Percentiles rank a stretch among this genome's conserved stretches.
These are phyloP conservation scores for Fraxinus nigra DNA, from an alignment of 305 asterid species.

Conservation along the genomic window DNA sequence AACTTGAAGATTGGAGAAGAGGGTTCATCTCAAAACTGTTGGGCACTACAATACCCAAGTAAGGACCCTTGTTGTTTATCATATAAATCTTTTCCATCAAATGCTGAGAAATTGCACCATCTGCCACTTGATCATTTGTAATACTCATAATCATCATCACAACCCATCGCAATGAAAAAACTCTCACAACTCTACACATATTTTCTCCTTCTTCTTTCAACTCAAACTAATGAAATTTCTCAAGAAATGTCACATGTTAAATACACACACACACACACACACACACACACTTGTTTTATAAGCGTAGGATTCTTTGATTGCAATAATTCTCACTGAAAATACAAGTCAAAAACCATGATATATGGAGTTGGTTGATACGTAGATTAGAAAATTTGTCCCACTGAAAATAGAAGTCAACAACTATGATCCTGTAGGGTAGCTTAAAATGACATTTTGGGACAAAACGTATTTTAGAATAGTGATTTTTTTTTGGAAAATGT, in stretches of 20 bases:
- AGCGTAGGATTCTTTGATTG: no score
- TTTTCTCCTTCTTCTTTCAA: not conserved
- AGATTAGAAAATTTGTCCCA: no score
- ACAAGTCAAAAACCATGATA: no score
- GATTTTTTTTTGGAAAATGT: no score
- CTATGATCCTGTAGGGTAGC: no score
- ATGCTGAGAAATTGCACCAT: conserved; percentile 13
- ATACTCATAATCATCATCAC: not conserved
- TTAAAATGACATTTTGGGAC: no score
- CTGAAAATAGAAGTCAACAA: no score
- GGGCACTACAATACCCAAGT: conserved; percentile 51
- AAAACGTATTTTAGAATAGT: no score
- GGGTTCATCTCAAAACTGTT: conserved; percentile 54
- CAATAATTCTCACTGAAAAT: no score
- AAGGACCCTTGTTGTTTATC: conserved; percentile 47
- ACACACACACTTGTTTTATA: no score
- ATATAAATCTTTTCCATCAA: conserved; percentile 27
- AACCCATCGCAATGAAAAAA: not conserved
- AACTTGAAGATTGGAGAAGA: conserved; percentile 50
- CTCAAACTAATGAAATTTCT: not conserved
- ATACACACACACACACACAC: no score
- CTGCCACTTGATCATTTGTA: not conserved
- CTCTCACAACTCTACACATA: not conserved
- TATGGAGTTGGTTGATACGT: no score
- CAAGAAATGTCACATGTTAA: not conserved